Percentiles rank a stretch among this genome's conserved stretches.
Conservation (phyloP, 331 rosid species). For the Quercus phellos region DNA sequence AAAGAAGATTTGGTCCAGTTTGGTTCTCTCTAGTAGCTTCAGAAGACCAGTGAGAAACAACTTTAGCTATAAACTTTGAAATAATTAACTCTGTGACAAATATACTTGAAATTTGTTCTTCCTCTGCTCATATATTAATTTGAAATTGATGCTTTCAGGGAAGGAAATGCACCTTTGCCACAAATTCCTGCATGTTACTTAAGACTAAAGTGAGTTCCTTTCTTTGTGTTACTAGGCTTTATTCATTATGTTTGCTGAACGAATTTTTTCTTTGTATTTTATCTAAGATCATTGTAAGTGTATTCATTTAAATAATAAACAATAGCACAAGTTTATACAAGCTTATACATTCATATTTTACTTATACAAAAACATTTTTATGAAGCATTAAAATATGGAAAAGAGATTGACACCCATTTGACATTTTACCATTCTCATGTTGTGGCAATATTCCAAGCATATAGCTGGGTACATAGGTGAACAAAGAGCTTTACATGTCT, state of each 20-base stretch:
- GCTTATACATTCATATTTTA: too few relatives aligned
- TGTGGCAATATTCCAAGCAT: neutral
- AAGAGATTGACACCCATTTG: neutral
- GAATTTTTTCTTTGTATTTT: neutral
- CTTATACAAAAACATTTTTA: too few relatives aligned
- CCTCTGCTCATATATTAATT: conserved; percentile 13
- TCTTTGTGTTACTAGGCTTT: neutral
- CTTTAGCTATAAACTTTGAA: conserved; percentile 19
- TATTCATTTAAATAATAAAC: too few relatives aligned
- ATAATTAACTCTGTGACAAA: neutral
- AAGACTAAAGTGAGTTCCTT: conserved; percentile 61
- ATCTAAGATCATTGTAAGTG: neutral
- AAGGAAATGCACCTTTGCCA: conserved; percentile 53
- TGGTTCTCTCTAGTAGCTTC: conserved; percentile 84
- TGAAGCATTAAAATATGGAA: neutral
- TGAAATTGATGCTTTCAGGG: conserved; percentile 49
- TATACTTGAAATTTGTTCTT: conserved; percentile 1
- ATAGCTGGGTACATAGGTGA: neutral
- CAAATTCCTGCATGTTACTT: conserved; percentile 54
- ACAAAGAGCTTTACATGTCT: neutral
- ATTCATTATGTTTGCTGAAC: neutral
- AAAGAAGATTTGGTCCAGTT: conserved; percentile 43
- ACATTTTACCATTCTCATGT: neutral
- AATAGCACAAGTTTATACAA: neutral
- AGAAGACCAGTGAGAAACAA: conserved; percentile 60